A percentile compares a stretch with the other conserved stretches of the same genome.
Conservation (phyloP, 108 stramenopile species). For the Pseudonitzschia multiseries region DNA sequence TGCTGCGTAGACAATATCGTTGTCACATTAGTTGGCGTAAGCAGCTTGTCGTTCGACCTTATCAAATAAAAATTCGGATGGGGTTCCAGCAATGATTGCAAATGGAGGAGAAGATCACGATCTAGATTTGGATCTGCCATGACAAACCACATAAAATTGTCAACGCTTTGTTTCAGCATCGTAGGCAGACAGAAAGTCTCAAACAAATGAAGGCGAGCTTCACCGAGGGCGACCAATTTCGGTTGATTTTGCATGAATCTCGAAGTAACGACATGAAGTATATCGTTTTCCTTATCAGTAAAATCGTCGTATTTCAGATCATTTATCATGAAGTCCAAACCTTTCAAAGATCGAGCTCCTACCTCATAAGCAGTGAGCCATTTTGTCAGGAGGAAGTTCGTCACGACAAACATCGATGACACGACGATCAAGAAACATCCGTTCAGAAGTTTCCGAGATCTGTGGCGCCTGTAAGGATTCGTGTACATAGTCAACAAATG, state of each 20-base stretch:
- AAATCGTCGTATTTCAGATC: not conserved
- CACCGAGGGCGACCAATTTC: constrained; percentile 42
- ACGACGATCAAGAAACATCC: not conserved
- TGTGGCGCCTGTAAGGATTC: constrained; percentile 8
- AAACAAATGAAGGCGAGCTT: constrained; percentile 52
- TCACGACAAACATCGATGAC: not conserved
- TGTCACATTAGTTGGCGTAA: constrained; percentile 16
- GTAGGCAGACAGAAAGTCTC: constrained; percentile 63
- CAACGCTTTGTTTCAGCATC: constrained; percentile 39
- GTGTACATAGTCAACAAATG: not conserved
- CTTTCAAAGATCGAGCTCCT: not conserved
- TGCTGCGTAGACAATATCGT: not conserved
- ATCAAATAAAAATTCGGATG: constrained; percentile 50
- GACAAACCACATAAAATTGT: constrained; percentile 63
- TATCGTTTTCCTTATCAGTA: constrained; percentile 7
- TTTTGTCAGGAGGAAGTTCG: not conserved
- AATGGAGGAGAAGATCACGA: constrained; percentile 19
- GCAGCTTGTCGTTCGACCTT: constrained; percentile 43
- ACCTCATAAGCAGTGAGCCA: not conserved
- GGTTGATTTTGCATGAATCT: constrained; percentile 71
- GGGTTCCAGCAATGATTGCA: constrained; percentile 35
- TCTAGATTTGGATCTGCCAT: constrained; percentile 54
- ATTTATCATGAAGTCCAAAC: not conserved
- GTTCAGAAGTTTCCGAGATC: not conserved
- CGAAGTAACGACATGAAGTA: constrained; percentile 56